These are phyloP conservation scores for Nicotiana noctiflora DNA, from an alignment of 257 asterid species.

Conservation along the genomic window DNA sequence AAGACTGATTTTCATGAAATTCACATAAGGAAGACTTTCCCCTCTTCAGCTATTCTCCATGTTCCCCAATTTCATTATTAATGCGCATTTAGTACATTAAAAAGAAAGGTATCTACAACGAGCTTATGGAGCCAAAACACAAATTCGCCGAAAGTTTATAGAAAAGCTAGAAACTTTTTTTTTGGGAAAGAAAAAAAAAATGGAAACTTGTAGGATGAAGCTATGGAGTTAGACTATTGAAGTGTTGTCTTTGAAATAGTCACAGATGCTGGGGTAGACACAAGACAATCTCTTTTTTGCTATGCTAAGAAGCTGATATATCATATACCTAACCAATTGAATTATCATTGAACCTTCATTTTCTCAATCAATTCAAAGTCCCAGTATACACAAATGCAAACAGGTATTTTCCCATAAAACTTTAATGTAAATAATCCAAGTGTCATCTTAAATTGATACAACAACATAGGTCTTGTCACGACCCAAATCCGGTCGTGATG, in stretches of 20 bases:
- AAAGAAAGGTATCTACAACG: not conserved
- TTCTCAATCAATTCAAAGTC: not conserved
- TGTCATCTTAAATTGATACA: not conserved
- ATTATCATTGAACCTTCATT: not conserved
- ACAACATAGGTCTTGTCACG: not conserved
- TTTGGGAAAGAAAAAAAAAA: no score
- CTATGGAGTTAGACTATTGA: not conserved
- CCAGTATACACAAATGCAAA: not conserved
- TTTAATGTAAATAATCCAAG: not conserved
- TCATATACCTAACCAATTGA: not conserved
- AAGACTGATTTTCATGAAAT: not conserved
- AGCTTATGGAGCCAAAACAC: not conserved
- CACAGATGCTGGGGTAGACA: not conserved
- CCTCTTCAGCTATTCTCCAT: not conserved
- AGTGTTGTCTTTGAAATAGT: not conserved
- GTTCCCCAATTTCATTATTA: not conserved
- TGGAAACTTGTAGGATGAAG: not conserved
- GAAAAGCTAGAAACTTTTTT: not conserved
- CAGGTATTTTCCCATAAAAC: not conserved
- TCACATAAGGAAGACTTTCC: not conserved
- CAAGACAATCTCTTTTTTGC: not conserved
- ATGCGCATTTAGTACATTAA: not conserved
- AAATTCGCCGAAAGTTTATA: not conserved
- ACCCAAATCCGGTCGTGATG: no score
- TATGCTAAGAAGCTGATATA: not conserved